Evolutionary conservation across 1,284 basidiomycete species (phyloP), one percentile per base, ranked within the genome.

Genomic region (Heterobasidion annosum): DNA sequence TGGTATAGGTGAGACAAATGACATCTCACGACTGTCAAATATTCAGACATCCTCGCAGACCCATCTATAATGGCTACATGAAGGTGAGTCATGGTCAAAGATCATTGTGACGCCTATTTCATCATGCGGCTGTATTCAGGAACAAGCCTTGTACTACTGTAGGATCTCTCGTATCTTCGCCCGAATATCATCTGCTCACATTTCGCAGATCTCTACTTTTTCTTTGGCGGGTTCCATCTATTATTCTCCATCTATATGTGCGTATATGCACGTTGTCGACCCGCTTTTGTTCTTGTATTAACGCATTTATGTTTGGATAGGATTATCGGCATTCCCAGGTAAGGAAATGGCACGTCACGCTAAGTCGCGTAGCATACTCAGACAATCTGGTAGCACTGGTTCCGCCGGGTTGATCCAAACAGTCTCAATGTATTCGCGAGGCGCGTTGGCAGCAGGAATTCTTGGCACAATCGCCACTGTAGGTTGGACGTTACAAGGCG

Each of bases 51-150:
- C 48, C 18, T 57, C 25, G 19, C 63, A 90, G 93, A 64, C 95
- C 96, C 2, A 88, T 96, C 65, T 98, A 98, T 76, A 95, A 96
- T 63, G 95, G 91, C 50, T 94, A 93, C 74, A 93, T 93, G 86
- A 96, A 97, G 79, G 93, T 88, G 66, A 68, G 74, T 68, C 58
- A 16, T 53, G 25, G 35, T 34, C 51, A 50, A 25, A 25, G 25
- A 40, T 42, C 48, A 46, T 57, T 50, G 51, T 43, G n/a, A 48
- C 18, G 46, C 4, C 3, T 48, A 18, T 51, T 13, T 34, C 3
- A 42, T 49, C 58, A 54, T 49, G 43, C 52, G 56, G 57, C 57
- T 53, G 54, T 52, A 42, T 48, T 15, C 63, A 91, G 89, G 88
- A 91, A 72, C 88, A 91, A 81, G 79, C 89, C 4, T 69, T 91